Evolutionary conservation across 2,329 filamentous ascomycete species (phyloP).

Genomic region (Ophiostoma sp.): DNA sequence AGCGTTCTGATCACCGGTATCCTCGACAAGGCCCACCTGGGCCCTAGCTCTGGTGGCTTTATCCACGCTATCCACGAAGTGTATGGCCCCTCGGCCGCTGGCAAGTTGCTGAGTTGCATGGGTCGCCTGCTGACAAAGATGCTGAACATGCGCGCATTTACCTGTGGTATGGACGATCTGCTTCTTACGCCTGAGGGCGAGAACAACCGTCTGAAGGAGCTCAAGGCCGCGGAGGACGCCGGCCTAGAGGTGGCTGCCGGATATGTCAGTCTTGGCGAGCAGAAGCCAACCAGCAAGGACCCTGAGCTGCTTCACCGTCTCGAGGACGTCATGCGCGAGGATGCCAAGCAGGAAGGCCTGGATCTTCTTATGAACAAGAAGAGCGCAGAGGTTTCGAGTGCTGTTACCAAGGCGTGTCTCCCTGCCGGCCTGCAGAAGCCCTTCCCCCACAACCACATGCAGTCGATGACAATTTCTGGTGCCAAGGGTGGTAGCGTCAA

Average conservation of each 20-base stretch:
- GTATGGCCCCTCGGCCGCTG: constrained; percentile 81
- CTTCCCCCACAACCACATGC: constrained; percentile 98
- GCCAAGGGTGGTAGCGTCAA: constrained; percentile 93
- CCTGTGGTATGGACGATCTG: constrained; percentile 95
- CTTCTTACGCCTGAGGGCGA: constrained; percentile 79
- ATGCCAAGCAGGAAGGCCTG: constrained; percentile 83
- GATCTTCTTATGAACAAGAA: constrained; percentile 77
- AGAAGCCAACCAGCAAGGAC: constrained; percentile 57
- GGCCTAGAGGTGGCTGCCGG: constrained; percentile 77
- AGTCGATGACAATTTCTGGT: constrained; percentile 94
- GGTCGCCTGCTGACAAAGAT: constrained; percentile 85
- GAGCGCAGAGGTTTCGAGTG: constrained; percentile 66
- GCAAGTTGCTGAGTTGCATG: constrained; percentile 81
- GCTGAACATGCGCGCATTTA: constrained; percentile 89
- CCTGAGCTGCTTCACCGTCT: constrained; percentile 70
- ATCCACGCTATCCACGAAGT: constrained; percentile 91
- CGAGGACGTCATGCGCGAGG: constrained; percentile 85
- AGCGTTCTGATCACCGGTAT: constrained; percentile 88
- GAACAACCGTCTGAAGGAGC: constrained; percentile 58
- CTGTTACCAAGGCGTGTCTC: constrained; percentile 72
- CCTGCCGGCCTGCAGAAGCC: constrained; percentile 79
- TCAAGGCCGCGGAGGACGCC: constrained; percentile 61
- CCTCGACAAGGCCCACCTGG: constrained; percentile 92
- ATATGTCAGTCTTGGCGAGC: constrained; percentile 76
- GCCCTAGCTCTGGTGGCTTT: constrained; percentile 77